Conservation (phyloP, 345 rosid genomes). For the Eucalyptus regnans region DNA sequence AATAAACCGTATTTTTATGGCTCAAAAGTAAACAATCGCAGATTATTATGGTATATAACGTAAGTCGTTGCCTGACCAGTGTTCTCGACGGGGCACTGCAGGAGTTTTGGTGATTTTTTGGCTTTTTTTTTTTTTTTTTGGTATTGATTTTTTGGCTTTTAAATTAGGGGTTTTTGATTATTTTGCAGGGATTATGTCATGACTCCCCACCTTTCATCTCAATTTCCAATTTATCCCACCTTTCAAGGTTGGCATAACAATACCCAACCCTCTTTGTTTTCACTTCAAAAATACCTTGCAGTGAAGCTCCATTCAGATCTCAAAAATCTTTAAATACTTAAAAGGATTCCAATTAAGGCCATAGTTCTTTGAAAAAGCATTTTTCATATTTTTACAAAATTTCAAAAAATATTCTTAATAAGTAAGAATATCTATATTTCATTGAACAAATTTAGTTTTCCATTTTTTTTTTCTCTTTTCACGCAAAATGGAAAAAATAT, state of each 20-base stretch:
- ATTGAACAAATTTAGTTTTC: not conserved
- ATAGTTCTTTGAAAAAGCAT: not conserved
- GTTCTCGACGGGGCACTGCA: not conserved
- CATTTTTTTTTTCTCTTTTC: not conserved
- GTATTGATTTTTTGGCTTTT: not conserved
- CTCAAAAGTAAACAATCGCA: not conserved
- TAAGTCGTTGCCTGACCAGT: not conserved
- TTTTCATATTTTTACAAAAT: rapidly evolving
- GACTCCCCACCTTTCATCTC: not conserved
- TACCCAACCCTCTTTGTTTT: not conserved
- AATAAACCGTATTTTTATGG: not conserved
- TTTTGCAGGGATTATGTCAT: not conserved
- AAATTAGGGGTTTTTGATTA: not conserved
- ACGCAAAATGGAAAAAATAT: not conserved
- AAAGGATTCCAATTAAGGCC: not conserved
- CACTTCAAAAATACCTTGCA: not conserved
- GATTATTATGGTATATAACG: not conserved
- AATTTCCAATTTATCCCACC: not conserved
- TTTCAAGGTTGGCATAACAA: not conserved
- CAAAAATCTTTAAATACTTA: not conserved
- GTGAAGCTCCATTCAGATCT: not conserved
- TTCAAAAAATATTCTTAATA: not conserved
- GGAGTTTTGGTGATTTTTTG: not conserved
- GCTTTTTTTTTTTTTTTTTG: too few relatives aligned
- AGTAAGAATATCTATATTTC: not conserved